Base-by-base conservation (phyloP, 2,329 filamentous ascomycete species). In the Onygenales sp. region DNA sequence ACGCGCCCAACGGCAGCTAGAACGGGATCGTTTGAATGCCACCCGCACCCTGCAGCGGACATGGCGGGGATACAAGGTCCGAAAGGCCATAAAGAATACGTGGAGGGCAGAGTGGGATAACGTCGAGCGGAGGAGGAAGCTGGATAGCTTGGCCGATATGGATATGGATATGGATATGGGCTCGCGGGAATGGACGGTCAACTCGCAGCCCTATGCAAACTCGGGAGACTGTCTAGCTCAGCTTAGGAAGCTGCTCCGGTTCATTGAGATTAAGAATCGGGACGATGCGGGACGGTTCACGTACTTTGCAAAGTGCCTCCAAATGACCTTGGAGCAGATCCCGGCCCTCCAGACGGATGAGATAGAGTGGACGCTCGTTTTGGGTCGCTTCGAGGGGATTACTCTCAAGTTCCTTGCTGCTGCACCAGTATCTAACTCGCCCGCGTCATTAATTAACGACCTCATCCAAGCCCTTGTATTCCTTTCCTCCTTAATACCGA, bases 41-140 rank as follows among this genome's bases (percentile, higher is more conserved):
- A 82, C 83, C 11, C 84, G 80, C 60, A 78, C 74, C 49, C 82
- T 97, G 59, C 93, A 97, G 68, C 80, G 82, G 59, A 75, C 80
- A 69, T 97, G 91, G 91, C 81, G 92, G 67, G 90, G 90, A 11
- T 80, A 94, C 67, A 77, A 69, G 53, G 76, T 74, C 54, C 81
- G 91, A 61, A 77, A 74, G 55, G 65, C 69, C 49, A 73, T 87
- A 57, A 81, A 81, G 58, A 70, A 77, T 46, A 63, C 64, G 52
- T 83, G 81, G 71, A 78, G 86, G 57, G 66, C 68, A 49, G 69
- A 78, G 42, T 88, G 88, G 72, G 86, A 91, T 67, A 63, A 71
- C 7, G 64, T 80, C 36, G 84, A 86, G 61, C 63, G 62, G 51
- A 59, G 61, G 56, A 69, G 70, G 52, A 57, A 60, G 10, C 9